Evolutionary conservation across 2,329 filamentous ascomycete genomes (phyloP).

Genomic region (Pseudofabraea citricarpa): DNA sequence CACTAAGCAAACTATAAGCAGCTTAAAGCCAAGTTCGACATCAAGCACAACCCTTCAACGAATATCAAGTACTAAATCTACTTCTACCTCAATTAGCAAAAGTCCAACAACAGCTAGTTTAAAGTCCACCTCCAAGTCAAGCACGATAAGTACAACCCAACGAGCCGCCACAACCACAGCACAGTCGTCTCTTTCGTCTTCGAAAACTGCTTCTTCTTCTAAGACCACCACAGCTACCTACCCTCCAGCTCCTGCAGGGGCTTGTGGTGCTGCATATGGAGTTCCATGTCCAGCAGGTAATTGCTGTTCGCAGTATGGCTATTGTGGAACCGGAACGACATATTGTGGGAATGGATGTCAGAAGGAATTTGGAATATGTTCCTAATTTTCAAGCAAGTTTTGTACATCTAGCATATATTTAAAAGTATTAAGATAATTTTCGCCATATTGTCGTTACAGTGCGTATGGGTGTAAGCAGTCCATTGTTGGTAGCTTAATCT

Average conservation of each 20-base stretch:
- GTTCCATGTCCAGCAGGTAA: background rate
- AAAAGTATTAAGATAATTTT: too few relatives aligned
- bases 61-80: background rate
- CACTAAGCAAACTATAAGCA: background rate
- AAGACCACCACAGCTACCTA: background rate
- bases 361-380: background rate
- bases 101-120: background rate
- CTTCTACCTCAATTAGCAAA: background rate
- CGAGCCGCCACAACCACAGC: too few relatives aligned
- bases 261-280: background rate
- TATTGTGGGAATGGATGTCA: background rate
- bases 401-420: too few relatives aligned
- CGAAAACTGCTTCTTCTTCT: background rate
- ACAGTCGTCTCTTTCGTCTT: too few relatives aligned
- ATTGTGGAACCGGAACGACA: background rate
- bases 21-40: background rate
- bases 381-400: too few relatives aligned
- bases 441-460: too few relatives aligned
- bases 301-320: background rate
- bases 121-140: too few relatives aligned
- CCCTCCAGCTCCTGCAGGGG: background rate
- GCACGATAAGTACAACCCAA: too few relatives aligned
- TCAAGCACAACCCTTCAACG: too few relatives aligned
- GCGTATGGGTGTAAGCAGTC: too few relatives aligned
- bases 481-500: too few relatives aligned